Percentiles rank a stretch among this genome's conserved stretches.
Conservation (phyloP, 805 yeast species). For the Scheffersomyces spartinae region DNA sequence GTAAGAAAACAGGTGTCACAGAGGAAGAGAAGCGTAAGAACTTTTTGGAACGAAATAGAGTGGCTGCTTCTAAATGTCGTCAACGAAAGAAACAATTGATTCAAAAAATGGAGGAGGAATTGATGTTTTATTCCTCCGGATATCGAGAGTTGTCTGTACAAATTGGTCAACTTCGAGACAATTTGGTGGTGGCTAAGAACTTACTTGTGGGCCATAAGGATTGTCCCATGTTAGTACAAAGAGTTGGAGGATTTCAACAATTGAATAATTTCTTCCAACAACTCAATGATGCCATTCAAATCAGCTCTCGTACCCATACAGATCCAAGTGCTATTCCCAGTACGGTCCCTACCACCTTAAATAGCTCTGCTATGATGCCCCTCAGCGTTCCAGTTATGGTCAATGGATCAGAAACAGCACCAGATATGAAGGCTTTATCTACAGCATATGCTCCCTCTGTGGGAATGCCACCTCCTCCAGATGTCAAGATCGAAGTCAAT, state of each 20-base stretch:
- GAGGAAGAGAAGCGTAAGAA: conserved; percentile 47
- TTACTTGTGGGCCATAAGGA: conserved; percentile 40
- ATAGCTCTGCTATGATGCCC: too few relatives aligned
- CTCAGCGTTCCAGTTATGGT: too few relatives aligned
- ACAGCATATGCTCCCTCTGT: too few relatives aligned
- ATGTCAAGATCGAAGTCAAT: too few relatives aligned
- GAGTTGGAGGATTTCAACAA: conserved; percentile 36
- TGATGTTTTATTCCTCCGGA: conserved; percentile 57
- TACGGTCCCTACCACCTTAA: conserved; percentile 28
- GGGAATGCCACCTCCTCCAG: too few relatives aligned
- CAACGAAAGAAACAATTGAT: conserved; percentile 87
- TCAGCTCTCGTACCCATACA: conserved; percentile 11
- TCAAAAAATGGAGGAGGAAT: conserved; percentile 70
- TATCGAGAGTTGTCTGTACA: conserved; percentile 56
- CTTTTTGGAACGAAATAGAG: conserved; percentile 80
- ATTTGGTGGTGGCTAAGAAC: conserved; percentile 37
- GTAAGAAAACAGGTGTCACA: conserved; percentile 2
- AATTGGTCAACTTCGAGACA: conserved; percentile 46
- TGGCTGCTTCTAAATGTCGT: conserved; percentile 93
- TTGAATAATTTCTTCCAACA: conserved; percentile 31
- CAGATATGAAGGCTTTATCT: too few relatives aligned
- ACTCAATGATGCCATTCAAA: conserved; percentile 16
- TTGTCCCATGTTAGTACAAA: conserved; percentile 27
- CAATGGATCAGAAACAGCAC: too few relatives aligned
- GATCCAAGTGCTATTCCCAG: conserved; percentile 22